These are phyloP conservation scores for Fusarium sulawesiense DNA, from an alignment of 2,329 filamentous ascomycete genomes.

Conservation along the genomic window DNA sequence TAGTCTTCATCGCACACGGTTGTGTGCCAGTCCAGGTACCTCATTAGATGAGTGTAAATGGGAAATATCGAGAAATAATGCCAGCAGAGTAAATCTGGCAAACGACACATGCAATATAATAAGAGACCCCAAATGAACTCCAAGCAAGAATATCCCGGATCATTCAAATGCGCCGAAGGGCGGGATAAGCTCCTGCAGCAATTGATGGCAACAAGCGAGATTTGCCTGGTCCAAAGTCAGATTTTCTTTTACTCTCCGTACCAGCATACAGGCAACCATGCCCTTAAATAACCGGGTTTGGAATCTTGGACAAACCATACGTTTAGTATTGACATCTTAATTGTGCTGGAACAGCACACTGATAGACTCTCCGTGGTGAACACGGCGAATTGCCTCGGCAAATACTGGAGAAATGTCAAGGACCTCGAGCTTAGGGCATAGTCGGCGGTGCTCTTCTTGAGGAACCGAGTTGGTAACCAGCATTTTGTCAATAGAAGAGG, in stretches of 20 bases:
- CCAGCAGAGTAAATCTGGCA: conserved; percentile 41
- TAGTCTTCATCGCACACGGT: conserved; percentile 35
- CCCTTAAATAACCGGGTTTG: conserved; percentile 23
- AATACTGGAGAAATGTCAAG: conserved; percentile 91
- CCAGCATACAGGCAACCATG: conserved; percentile 18
- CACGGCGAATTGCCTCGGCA: conserved; percentile 92
- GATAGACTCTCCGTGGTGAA: conserved; percentile 98
- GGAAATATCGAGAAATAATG: conserved; percentile 28
- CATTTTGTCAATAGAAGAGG: conserved; percentile 90
- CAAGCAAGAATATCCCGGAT: conserved; percentile 42
- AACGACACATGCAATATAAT: conserved; percentile 41
- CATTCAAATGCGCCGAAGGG: conserved; percentile 26
- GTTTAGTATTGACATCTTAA: conserved; percentile 20
- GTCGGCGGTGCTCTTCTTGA: conserved; percentile 80
- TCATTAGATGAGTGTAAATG: conserved; percentile 28
- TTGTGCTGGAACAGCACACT: conserved; percentile 80
- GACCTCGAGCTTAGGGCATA: conserved; percentile 90
- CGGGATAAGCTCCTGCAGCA: conserved; percentile 28
- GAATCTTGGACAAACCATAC: conserved; percentile 27
- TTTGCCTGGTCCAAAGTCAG: conserved; percentile 2
- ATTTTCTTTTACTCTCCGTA: background rate
- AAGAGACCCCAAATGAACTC: conserved; percentile 44
- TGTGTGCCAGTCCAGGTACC: conserved; percentile 35
- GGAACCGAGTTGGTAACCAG: conserved; percentile 96
- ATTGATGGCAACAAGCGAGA: conserved; percentile 11